These are phyloP conservation scores for Kodamaea fungicola DNA, from an alignment of 1,139 yeast species.

Conservation along the genomic window DNA sequence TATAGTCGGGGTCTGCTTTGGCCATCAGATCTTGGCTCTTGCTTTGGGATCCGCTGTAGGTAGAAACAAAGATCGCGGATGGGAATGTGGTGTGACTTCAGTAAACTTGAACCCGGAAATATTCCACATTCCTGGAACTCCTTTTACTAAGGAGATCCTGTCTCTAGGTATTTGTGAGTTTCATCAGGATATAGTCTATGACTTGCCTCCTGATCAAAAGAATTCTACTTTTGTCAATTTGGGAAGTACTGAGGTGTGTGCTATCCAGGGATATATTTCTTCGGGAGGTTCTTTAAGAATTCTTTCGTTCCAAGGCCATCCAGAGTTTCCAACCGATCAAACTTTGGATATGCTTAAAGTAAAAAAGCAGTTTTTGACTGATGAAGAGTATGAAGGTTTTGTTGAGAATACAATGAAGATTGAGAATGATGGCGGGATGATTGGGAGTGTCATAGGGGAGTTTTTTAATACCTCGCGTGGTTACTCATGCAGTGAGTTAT, in stretches of 20 bases:
- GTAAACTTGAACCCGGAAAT: slow-evolving; percentile 45
- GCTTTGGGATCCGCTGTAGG: slow-evolving; percentile 61
- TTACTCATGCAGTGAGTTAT: too few relatives aligned
- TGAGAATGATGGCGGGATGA: slow-evolving; percentile 33
- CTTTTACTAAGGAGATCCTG: slow-evolving; percentile 43
- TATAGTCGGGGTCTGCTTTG: slow-evolving; percentile 73
- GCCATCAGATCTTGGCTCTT: slow-evolving; percentile 75
- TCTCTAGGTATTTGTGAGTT: slow-evolving; percentile 4
- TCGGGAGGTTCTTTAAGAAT: slow-evolving; percentile 39
- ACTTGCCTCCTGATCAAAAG: slow-evolving; percentile 35
- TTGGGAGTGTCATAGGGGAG: slow-evolving; percentile 30
- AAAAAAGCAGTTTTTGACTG: slow-evolving; percentile 5
- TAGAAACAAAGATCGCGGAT: slow-evolving; percentile 53
- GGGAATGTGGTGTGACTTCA: slow-evolving; percentile 68
- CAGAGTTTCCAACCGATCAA: slow-evolving; percentile 58
- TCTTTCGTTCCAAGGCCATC: slow-evolving; percentile 85
- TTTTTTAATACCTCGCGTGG: slow-evolving; percentile 14
- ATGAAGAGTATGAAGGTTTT: slow-evolving; percentile 23
- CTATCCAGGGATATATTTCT: slow-evolving; percentile 59
- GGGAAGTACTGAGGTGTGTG: slow-evolving; percentile 54
- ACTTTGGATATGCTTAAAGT: slow-evolving; percentile 25
- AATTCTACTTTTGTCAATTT: slow-evolving; percentile 31
- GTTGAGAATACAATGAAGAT: slow-evolving; percentile 26
- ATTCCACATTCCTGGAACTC: slow-evolving; percentile 28
- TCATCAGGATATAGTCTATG: slow-evolving; percentile 67